Conservation (phyloP, 768 basidiomycete species). For the Lentinus tigrinus region DNA sequence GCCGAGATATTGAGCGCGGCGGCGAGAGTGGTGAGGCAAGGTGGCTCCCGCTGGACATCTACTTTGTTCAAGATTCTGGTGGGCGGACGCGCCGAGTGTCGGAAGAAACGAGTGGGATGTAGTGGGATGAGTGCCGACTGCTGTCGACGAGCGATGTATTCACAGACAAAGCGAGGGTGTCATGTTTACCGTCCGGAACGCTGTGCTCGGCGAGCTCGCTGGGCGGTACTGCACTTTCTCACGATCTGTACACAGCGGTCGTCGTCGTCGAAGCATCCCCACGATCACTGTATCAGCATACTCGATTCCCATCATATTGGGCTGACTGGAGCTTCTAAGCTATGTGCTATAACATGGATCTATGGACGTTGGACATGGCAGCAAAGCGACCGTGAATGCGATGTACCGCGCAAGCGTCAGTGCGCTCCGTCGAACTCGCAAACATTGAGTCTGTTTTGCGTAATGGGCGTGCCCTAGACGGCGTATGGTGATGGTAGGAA, state of each 20-base stretch:
- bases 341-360: too few relatives aligned
- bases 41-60: conserved; percentile 16
- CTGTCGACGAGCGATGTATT: background rate
- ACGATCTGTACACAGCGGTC: conserved; percentile 7
- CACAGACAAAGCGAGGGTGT: background rate
- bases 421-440: too few relatives aligned
- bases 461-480: too few relatives aligned
- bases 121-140: background rate
- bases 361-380: too few relatives aligned
- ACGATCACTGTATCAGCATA: background rate
- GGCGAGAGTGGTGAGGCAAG: conserved; percentile 32
- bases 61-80: background rate
- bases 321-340: too few relatives aligned
- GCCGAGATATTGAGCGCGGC: conserved; percentile 41
- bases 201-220: conserved; percentile 8
- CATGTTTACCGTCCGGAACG: conserved; percentile 14
- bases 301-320: too few relatives aligned
- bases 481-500: too few relatives aligned
- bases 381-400: too few relatives aligned
- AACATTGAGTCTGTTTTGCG: too few relatives aligned
- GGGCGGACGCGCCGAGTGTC: background rate
- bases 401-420: too few relatives aligned
- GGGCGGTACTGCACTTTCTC: conserved; percentile 14
- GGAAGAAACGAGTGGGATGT: background rate
- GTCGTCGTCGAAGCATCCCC: background rate